Base-by-base conservation (phyloP, 2,329 filamentous ascomycete genomes). In the Fusarium sp. region DNA sequence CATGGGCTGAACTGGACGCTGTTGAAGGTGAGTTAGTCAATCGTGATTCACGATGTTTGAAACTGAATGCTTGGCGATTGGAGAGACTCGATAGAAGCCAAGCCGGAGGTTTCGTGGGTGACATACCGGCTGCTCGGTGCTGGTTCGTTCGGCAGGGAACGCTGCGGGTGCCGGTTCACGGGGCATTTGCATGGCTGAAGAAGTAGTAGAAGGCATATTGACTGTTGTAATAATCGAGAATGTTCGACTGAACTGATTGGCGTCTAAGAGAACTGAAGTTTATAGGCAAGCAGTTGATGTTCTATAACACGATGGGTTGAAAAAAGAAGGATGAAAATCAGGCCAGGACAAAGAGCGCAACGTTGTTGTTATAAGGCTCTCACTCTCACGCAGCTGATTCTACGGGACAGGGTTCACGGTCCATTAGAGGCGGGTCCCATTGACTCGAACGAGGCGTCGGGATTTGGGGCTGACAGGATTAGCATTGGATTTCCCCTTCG, bases 1-100 rank as follows among this genome's bases (percentile, higher is more conserved):
- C 82, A 83, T 83, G 39, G 82, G 81, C 51, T 82, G 75, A 41
- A 79, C 67, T 18, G 78, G 78, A 28, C 80, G 79, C 81, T 83
- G 31, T 48, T 14, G 1, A 8, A 6, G 15, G 26, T 9, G 6
- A 16, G 30, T 74, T 30, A 72, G 71, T 31, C 41, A 57, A 35
- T 30, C n/a, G 14, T 9, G 5, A 11, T 22, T 26, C 7, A 30
- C 20, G 8, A 10, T 12, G 15, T 20, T 26, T 41, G 4, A 16
- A 7, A 8, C 18, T 28, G 15, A 50, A 50, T 31, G 22, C 11
- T 9, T 24, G 57, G 28, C 26, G 20, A 48, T 56, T 45, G 30
- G 47, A 35, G 7, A 33, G 42, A 30, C 22, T 44, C 15, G 33
- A 18, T 20, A 26, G 35, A 54, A 41, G 60, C 59, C 55, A 62